A percentile compares a stretch with the other conserved stretches of the same genome.
phyloP scores from a whole-genome alignment of 2,329 filamentous ascomycete species.

The Plectosphaerella plurivora region DNA sequence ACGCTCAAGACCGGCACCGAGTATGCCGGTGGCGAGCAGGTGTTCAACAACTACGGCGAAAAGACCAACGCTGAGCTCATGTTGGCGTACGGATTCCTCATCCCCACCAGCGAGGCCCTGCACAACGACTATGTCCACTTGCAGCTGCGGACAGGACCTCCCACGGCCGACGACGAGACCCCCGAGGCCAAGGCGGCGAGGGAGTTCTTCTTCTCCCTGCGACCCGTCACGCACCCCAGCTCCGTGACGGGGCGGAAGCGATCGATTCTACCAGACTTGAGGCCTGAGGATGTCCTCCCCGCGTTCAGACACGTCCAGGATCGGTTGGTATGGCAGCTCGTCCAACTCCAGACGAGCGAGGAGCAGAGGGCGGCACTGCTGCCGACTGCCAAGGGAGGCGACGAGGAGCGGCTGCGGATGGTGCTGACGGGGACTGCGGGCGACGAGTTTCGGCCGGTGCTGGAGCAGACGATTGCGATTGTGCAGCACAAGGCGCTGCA shows the following conservation, averaged over 20 bases:
- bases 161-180: constrained; percentile 13
- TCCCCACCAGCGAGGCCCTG: constrained; percentile 40
- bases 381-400: constrained; percentile 6
- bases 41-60: constrained; percentile 68
- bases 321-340: constrained; percentile 47
- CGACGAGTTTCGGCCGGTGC: constrained; percentile 13
- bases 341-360: constrained; percentile 30
- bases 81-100: constrained; percentile 58
- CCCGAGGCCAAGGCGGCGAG: constrained; percentile 13
- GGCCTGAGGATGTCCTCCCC: constrained; percentile 20
- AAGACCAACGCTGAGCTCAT: constrained; percentile 71
- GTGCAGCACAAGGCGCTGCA: constrained; percentile 38
- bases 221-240: constrained; percentile 40
- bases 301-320: constrained; percentile 49
- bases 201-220: constrained; percentile 50
- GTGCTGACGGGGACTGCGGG: constrained; percentile 3
- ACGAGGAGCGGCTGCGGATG: constrained; percentile 8
- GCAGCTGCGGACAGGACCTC: constrained; percentile 32
- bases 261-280: constrained; percentile 25
- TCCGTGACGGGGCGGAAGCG: constrained; percentile 41
- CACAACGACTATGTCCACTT: constrained; percentile 60
- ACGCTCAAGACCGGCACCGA: constrained; percentile 33
- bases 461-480: constrained; percentile 31
- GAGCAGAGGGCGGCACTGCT: constrained; percentile 22
- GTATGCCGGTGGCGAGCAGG: constrained; percentile 48